A percentile compares a stretch with the other conserved stretches of the same genome.
Conservation (phyloP, 805 yeast genomes). For the Priceomyces castillae region DNA sequence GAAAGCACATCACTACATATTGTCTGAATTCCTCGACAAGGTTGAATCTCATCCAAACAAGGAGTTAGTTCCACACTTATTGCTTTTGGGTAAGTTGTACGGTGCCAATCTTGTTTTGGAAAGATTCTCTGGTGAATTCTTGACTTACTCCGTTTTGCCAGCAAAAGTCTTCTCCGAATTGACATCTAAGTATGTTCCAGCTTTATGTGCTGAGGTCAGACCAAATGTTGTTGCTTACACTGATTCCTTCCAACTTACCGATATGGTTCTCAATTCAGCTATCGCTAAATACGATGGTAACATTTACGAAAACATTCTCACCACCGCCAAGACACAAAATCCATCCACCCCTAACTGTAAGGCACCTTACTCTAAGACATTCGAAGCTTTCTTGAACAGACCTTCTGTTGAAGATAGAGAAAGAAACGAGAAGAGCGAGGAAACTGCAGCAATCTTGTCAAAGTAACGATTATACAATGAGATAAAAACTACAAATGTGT, state of each 20-base stretch:
- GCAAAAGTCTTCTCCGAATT: conserved; percentile 27
- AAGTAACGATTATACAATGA: conserved; percentile 11
- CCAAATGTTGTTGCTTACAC: conserved; percentile 41
- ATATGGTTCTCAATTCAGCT: conserved; percentile 41
- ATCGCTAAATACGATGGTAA: conserved; percentile 44
- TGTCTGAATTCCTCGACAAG: conserved; percentile 28
- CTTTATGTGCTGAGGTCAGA: conserved; percentile 34
- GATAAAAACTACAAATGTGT: neutral
- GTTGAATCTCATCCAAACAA: conserved; percentile 21
- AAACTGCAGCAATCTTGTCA: conserved; percentile 31
- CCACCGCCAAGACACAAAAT: conserved; percentile 32
- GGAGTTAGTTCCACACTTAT: conserved; percentile 28
- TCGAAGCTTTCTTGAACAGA: conserved; percentile 43
- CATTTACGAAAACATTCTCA: conserved; percentile 43
- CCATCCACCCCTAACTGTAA: conserved; percentile 31
- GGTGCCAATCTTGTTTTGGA: conserved; percentile 30
- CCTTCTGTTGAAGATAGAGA: conserved; percentile 34
- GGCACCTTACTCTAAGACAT: conserved; percentile 40
- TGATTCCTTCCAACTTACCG: conserved; percentile 44
- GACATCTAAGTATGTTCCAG: conserved; percentile 27
- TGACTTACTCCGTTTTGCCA: conserved; percentile 33
- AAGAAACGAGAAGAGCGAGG: conserved; percentile 35
- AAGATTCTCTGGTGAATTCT: conserved; percentile 35
- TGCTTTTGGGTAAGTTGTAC: conserved; percentile 32
- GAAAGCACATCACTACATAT: conserved; percentile 42